A percentile compares a stretch with the other conserved stretches of the same genome.
phyloP scores from a whole-genome alignment of 2,329 filamentous ascomycete genomes.

The Trichoderma koningii region DNA sequence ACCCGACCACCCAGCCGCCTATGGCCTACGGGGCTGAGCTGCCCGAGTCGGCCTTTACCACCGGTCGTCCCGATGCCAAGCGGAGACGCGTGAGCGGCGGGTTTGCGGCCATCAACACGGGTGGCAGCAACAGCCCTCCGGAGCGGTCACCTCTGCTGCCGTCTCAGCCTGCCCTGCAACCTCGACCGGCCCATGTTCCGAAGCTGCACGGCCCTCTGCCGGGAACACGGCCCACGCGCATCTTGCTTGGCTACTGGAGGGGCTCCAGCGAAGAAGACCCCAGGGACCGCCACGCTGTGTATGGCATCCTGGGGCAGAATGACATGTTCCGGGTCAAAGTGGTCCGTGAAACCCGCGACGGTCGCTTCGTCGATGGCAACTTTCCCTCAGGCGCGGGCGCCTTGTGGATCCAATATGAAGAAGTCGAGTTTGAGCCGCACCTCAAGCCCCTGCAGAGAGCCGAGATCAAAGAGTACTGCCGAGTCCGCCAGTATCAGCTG shows the following conservation, averaged over 20 bases:
- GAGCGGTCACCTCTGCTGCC: conserved; percentile 26
- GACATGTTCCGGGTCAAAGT: conserved; percentile 68
- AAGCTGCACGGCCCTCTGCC: conserved; percentile 45
- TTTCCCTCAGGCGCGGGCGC: conserved; percentile 62
- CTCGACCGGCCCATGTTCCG: conserved; percentile 10
- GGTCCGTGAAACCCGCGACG: conserved; percentile 61
- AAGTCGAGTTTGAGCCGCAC: conserved; percentile 60
- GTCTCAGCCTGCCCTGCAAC: conserved; percentile 29
- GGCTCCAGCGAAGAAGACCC: conserved; percentile 51
- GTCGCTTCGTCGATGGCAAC: conserved; percentile 59
- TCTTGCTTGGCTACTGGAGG: conserved; percentile 62
- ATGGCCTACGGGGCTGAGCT: conserved; percentile 56
- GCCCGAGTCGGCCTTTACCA: conserved; percentile 43
- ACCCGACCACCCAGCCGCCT: conserved; percentile 43
- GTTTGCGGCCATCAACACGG: conserved; percentile 40
- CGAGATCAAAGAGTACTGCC: conserved; percentile 66
- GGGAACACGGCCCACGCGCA: conserved; percentile 58
- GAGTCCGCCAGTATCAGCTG: conserved; percentile 60
- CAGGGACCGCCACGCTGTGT: conserved; percentile 61
- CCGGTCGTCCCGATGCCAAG: conserved; percentile 47
- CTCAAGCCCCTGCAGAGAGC: conserved; percentile 52
- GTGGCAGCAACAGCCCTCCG: conserved; percentile 31
- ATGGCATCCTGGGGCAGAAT: conserved; percentile 62
- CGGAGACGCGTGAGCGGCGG: conserved; percentile 49
- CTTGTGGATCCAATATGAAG: conserved; percentile 64